These are phyloP conservation scores for Boletus sp. DNA, from an alignment of 768 basidiomycete genomes.

Conservation along the genomic window DNA sequence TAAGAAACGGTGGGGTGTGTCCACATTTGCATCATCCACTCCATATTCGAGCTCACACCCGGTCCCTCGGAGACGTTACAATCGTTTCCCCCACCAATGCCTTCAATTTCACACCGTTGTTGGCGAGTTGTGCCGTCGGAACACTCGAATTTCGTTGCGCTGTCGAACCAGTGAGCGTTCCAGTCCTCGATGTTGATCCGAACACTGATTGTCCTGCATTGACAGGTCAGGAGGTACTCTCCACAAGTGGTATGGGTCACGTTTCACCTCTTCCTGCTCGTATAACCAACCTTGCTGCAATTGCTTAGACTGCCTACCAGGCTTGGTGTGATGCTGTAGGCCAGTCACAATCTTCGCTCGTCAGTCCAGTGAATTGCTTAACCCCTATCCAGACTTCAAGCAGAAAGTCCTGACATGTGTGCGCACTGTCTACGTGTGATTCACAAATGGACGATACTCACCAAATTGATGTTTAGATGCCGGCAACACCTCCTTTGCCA, in stretches of 20 bases:
- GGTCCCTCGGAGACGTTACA: conserved; percentile 49
- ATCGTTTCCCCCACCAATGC: conserved; percentile 57
- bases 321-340: conserved; percentile 78
- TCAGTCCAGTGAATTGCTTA: not conserved
- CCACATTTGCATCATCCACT: not conserved
- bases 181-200: not conserved
- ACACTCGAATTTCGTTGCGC: conserved; percentile 81
- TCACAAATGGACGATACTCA: not conserved
- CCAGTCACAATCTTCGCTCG: conserved; percentile 21
- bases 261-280: not conserved
- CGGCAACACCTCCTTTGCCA: conserved; percentile 49
- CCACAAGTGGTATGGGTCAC: conserved; percentile 48
- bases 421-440: conserved; percentile 23
- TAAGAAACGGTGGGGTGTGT: conserved; percentile 68
- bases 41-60: conserved; percentile 1
- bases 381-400: conserved; percentile 48
- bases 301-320: conserved; percentile 54
- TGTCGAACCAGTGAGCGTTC: conserved; percentile 64
- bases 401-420: conserved; percentile 60
- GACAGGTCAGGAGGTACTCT: conserved; percentile 52
- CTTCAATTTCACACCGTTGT: conserved; percentile 43
- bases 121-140: conserved; percentile 66
- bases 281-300: not conserved
- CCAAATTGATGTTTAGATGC: conserved; percentile 43
- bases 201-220: conserved; percentile 1